A percentile compares a stretch with the other conserved stretches of the same genome.
Evolutionary conservation across 2,329 filamentous ascomycete genomes (phyloP).

Genomic region (Cadophora gregata): DNA sequence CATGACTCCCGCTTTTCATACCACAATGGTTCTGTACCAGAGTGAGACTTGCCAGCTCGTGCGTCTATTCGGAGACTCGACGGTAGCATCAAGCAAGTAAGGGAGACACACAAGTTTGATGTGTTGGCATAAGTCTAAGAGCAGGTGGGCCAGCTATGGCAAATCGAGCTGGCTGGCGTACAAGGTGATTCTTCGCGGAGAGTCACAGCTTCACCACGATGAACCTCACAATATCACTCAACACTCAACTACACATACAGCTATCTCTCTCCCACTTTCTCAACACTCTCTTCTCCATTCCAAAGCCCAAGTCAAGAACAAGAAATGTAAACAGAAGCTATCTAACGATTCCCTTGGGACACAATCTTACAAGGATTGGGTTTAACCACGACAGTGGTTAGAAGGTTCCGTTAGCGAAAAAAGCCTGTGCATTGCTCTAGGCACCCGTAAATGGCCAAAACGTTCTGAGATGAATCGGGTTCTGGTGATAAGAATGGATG

Average conservation of each 20-base stretch:
- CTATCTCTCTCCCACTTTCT: not conserved
- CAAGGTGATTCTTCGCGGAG: too few species aligned
- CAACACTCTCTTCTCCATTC: not conserved
- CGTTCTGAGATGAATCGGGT: slow-evolving; percentile 72
- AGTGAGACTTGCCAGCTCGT: too few species aligned
- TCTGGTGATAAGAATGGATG: slow-evolving; percentile 95
- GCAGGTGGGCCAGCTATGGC: not conserved
- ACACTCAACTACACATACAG: not conserved
- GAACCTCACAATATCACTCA: not conserved
- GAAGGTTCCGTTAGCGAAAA: slow-evolving; percentile 99
- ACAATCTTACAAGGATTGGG: slow-evolving; percentile 15
- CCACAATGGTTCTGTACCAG: too few species aligned
- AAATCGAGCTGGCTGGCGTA: not conserved
- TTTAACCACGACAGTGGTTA: slow-evolving; percentile 42
- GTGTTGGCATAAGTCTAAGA: not conserved
- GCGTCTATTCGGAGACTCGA: too few species aligned
- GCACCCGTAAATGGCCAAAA: slow-evolving; percentile 93
- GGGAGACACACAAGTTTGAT: too few species aligned
- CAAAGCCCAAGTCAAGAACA: slow-evolving; percentile 9
- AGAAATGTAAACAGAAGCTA: slow-evolving; percentile 86
- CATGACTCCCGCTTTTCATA: too few species aligned
- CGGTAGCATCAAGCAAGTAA: too few species aligned
- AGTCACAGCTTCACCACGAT: not conserved
- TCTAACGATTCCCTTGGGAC: slow-evolving; percentile 87
- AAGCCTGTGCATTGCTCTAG: slow-evolving; percentile 82